A percentile compares a stretch with the other conserved stretches of the same genome.
phyloP scores from a whole-genome alignment of 306 rosid genomes.

The Ormosia emarginata region DNA sequence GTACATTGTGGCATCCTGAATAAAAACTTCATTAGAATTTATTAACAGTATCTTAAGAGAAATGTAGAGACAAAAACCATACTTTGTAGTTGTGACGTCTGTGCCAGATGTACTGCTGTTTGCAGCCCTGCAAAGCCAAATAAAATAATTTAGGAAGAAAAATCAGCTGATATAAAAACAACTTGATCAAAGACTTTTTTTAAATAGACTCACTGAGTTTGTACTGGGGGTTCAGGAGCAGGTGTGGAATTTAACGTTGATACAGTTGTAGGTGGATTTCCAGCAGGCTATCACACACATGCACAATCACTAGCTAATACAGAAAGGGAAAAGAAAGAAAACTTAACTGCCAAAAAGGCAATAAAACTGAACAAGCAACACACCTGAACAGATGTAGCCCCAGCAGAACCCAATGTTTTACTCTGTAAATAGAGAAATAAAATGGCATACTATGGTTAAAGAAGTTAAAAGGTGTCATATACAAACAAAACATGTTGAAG shows the following conservation, averaged over 20 bases:
- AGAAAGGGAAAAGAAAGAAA: slow-evolving; percentile 5
- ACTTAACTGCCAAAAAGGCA: neutral
- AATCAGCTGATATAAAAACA: neutral
- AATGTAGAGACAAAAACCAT: slow-evolving; percentile 6
- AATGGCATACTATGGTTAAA: neutral
- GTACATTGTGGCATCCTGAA: neutral
- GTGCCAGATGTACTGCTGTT: slow-evolving; percentile 26
- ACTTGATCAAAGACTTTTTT: slow-evolving; percentile 1
- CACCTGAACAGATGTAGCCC: slow-evolving; percentile 68
- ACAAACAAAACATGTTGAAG: neutral
- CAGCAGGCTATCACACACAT: slow-evolving; percentile 52
- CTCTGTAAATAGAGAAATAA: slow-evolving; percentile 30
- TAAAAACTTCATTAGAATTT: neutral
- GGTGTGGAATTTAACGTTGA: slow-evolving; percentile 47
- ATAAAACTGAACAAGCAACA: slow-evolving; percentile 19
- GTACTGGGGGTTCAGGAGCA: slow-evolving; percentile 30
- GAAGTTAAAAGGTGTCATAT: neutral
- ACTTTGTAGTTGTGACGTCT: slow-evolving; percentile 27
- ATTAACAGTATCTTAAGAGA: neutral
- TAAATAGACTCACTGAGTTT: slow-evolving; percentile 61
- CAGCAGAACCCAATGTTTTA: slow-evolving; percentile 15
- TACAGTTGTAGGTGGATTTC: slow-evolving; percentile 47
- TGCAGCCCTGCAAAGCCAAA: slow-evolving; percentile 36
- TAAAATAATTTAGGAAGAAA: neutral
- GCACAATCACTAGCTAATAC: slow-evolving; percentile 17